Base-by-base conservation (phyloP, 371 early-diverging fungal species). In the Mucor circinelloides region DNA sequence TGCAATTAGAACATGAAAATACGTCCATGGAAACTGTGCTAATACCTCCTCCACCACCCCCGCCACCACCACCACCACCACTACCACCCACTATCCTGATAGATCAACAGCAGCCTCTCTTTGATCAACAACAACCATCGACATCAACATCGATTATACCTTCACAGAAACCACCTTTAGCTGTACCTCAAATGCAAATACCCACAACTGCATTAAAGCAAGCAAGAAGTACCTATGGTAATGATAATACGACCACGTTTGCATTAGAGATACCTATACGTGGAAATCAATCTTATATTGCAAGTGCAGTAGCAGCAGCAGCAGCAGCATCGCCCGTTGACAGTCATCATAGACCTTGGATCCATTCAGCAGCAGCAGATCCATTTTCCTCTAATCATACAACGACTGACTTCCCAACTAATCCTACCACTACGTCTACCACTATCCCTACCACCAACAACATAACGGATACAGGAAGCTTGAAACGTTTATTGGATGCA, bases 121-220 rank as follows among this genome's bases (percentile, higher is more conserved):
- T n/a, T 6, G 42, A 50, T 34, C 44, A 58, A 32, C n/a, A 63
- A 25, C 56, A 58, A 25, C 28, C 66, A 8, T 10, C 19, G 28
- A 54, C 10, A 2, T 54, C 60, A 13, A 56, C 77, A 0, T 70
- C 78, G 3, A 72, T 83, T 13, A 79, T 83, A 44, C 84, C 84
- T 2, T 78, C 76, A 1, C 81, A 81, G 54, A 73, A 73, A 21
- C 75, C 81, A 6, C 81, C 81, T 3, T 42, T 76, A 1, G 79
- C 76, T 30, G 79, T 74, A 8, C 84, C 84, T 6, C 72, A 76
- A 28, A 78, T 83, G 80, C 81, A 79, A 62, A 83, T 83, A 28
- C 80, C 81, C 2, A 79, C 81, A 1, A 68, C 78, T 1, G 81
- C 80, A 23, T 64, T 83, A 2, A 79, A 78, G 23, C 74, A 78